Evolutionary conservation across 371 early-diverging fungal genomes (phyloP).

Genomic region (Actinomucor elegans): DNA sequence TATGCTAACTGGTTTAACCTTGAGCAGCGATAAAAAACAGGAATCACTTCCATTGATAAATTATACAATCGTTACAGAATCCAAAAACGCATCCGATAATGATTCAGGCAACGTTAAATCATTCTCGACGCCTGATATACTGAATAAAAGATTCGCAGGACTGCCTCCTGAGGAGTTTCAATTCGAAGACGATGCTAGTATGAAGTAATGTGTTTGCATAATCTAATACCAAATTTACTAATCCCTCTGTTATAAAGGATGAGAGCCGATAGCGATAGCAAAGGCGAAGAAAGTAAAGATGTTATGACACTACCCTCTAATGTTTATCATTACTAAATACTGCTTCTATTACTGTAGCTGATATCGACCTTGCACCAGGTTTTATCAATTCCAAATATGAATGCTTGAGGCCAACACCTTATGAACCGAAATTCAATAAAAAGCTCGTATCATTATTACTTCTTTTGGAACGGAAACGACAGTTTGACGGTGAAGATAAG

Average conservation of each 20-base stretch:
- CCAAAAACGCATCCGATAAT: not conserved
- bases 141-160: conserved; percentile 8
- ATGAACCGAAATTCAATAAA: conserved; percentile 33
- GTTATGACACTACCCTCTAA: not conserved
- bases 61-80: conserved; percentile 10
- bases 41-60: conserved; percentile 12
- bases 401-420: conserved; percentile 49
- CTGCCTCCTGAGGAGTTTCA: conserved; percentile 5
- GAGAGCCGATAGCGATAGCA: not conserved
- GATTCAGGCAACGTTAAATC: not conserved
- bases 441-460: conserved; percentile 34
- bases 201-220: not conserved
- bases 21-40: conserved; percentile 16
- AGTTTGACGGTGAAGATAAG: conserved; percentile 33
- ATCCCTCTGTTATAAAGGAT: no score
- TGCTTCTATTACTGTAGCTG: not conserved
- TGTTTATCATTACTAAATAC: not conserved
- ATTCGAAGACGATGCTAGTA: not conserved
- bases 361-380: conserved; percentile 26
- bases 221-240: not conserved
- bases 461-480: conserved; percentile 39
- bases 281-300: not conserved
- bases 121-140: no score
- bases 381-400: conserved; percentile 44
- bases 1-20: not conserved